Evolutionary conservation across 2,329 filamentous ascomycete genomes (phyloP).

Genomic region (Septoria petroselini): DNA sequence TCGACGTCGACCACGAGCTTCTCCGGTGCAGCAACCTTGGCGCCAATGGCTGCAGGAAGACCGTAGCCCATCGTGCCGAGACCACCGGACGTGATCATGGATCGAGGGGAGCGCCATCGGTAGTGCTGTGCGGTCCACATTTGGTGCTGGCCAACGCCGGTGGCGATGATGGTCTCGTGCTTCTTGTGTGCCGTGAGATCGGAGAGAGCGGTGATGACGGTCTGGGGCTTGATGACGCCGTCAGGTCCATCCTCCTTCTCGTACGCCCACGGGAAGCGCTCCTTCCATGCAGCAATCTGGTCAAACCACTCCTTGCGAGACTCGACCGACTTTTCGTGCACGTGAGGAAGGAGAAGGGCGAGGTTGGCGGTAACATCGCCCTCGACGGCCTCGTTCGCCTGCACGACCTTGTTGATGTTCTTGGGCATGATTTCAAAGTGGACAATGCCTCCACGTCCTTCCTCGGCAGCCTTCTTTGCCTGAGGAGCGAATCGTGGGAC

Average conservation of each 20-base stretch:
- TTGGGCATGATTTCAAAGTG: conserved; percentile 99
- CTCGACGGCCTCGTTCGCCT: conserved; percentile 92
- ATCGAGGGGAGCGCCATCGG: conserved; percentile 85
- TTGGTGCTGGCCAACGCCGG: conserved; percentile 95
- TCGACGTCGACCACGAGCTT: conserved; percentile 93
- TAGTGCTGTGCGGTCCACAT: conserved; percentile 99
- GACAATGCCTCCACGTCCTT: conserved; percentile 87
- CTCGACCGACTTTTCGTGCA: conserved; percentile 60
- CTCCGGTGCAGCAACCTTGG: conserved; percentile 80
- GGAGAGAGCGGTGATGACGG: conserved; percentile 85
- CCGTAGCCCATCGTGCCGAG: conserved; percentile 96
- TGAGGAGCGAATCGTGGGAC: conserved; percentile 84
- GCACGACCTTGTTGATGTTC: conserved; percentile 99
- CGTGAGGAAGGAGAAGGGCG: conserved; percentile 66
- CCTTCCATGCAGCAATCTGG: conserved; percentile 88
- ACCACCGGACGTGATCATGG: conserved; percentile 95
- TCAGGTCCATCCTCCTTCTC: conserved; percentile 68
- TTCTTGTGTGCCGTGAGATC: conserved; percentile 77
- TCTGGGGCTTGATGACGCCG: conserved; percentile 89
- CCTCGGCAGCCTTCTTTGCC: conserved; percentile 77
- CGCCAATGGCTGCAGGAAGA: conserved; percentile 89
- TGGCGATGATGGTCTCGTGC: conserved; percentile 80
- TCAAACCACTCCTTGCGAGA: conserved; percentile 81
- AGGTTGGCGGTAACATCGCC: conserved; percentile 85
- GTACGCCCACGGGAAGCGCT: conserved; percentile 82